Conservation (phyloP, 305 asterid species). For the Withania somnifera region DNA sequence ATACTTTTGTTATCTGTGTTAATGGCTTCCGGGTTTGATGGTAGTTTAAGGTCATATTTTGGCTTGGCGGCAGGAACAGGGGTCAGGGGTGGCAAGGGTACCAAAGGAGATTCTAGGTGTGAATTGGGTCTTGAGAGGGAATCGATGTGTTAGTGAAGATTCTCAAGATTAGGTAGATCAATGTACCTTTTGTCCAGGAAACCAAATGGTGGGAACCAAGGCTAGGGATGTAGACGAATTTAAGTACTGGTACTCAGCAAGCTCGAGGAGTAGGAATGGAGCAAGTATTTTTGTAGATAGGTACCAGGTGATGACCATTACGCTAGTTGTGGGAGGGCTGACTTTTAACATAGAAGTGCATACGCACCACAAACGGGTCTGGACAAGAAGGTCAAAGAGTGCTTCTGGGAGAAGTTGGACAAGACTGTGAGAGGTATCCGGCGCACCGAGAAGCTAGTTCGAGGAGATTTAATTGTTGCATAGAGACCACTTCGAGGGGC, state of each 20-base stretch:
- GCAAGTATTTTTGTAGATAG: too few relatives aligned
- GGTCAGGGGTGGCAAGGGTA: not conserved
- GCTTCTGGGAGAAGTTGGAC: not conserved
- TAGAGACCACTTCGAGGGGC: not conserved
- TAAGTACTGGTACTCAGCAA: too few relatives aligned
- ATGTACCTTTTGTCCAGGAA: not conserved
- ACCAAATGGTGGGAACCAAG: not conserved
- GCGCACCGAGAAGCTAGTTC: not conserved
- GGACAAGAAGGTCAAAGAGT: not conserved
- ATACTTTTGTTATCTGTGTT: not conserved
- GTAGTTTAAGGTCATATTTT: not conserved
- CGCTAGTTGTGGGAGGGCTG: too few relatives aligned
- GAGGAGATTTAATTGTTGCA: not conserved
- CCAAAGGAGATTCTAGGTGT: not conserved
- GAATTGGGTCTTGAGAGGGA: not conserved
- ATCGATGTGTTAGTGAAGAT: not conserved
- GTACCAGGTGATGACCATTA: too few relatives aligned
- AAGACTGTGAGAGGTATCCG: not conserved
- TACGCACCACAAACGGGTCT: not conserved
- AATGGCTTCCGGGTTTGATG: not conserved
- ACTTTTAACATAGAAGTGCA: not conserved
- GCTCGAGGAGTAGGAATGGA: too few relatives aligned
- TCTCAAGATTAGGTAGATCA: not conserved
- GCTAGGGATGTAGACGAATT: not conserved
- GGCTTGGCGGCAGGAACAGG: not conserved